Conservation (phyloP, 352 stramenopile genomes). For the Globisporangium canariense region DNA sequence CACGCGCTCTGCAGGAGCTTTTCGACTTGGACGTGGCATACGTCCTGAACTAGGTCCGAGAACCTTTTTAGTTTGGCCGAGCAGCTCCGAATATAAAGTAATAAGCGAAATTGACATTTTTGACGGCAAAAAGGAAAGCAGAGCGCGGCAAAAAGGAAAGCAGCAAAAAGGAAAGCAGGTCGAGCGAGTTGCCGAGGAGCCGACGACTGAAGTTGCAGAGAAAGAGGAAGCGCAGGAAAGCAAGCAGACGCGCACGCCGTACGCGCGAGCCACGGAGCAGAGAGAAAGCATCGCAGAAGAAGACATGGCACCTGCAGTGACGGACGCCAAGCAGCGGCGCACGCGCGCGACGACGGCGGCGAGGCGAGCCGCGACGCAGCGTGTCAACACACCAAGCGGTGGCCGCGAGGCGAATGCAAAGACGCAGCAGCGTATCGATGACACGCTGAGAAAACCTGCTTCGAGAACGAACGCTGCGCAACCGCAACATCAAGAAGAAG, state of each 20-base stretch:
- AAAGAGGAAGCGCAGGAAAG: neutral
- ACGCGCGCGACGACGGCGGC: slow-evolving; percentile 14
- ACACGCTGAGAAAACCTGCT: neutral
- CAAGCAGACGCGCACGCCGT: neutral
- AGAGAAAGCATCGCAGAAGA: neutral
- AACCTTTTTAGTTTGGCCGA: too few relatives aligned
- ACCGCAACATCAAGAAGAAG: neutral
- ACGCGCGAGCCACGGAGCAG: neutral
- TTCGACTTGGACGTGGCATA: too few relatives aligned
- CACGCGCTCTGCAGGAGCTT: too few relatives aligned
- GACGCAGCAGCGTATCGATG: neutral
- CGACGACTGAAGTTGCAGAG: too few relatives aligned
- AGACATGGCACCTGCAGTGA: neutral
- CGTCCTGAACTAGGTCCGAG: too few relatives aligned
- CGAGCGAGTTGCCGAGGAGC: too few relatives aligned
- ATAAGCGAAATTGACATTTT: too few relatives aligned
- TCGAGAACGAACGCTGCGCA: neutral
- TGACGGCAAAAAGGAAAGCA: too few relatives aligned
- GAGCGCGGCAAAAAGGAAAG: too few relatives aligned
- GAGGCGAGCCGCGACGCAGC: slow-evolving; percentile 4
- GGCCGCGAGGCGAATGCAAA: neutral
- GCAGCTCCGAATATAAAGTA: too few relatives aligned
- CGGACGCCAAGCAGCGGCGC: slow-evolving; percentile 3
- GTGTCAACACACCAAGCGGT: neutral
- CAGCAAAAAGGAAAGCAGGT: too few relatives aligned